Base-by-base conservation (phyloP, 2,329 filamentous ascomycete genomes). In the Cercospora citrullina region DNA sequence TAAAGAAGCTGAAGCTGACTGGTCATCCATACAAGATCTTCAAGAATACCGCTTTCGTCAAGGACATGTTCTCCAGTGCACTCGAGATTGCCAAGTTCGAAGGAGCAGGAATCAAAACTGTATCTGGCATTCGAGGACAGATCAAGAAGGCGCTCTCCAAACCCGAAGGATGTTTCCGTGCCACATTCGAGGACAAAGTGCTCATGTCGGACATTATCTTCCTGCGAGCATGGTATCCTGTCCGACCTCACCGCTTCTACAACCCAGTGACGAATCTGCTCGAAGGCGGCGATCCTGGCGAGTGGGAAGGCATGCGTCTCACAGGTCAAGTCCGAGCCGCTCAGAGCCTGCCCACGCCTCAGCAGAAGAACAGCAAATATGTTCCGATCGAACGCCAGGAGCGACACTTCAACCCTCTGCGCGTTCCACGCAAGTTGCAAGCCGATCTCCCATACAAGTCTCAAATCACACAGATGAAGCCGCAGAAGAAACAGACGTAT, bases 71-170 rank as follows among this genome's bases (percentile, higher is more conserved):
- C 85, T 93, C 88, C 77, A 90, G 91, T 0, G 86, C 93, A 0
- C 89, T 99, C 51, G 95, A 99, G 79, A 95, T 99, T 72, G 94
- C 95, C 76, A 99, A 98, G 79, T 99, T 99, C 77, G 95, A 99
- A 82, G 95, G 95, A 67, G 95, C 95, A 9, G 89, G 92, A 65
- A 94, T 99, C 82, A 93, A 94, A 77, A 99, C 96, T 0, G 96
- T 99, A 26, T 97, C 94, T 0, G 96, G 96, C 63, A 89, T 99
- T 69, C 88, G 95, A 51, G 95, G 95, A 69, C 95, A 99, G 81
- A 97, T 99, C 87, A 99, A 99, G 84, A 90, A 93, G 69, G 94
- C 95, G 0, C 86, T 99, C 0, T 90, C 89, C 78, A 96, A 97
- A 75, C 94, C 95, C 1, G 95, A 99, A 72, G 95, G 95, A 60